phyloP scores from a whole-genome alignment of 2,329 filamentous ascomycete species.

The Ophiostoma pallidulum region DNA sequence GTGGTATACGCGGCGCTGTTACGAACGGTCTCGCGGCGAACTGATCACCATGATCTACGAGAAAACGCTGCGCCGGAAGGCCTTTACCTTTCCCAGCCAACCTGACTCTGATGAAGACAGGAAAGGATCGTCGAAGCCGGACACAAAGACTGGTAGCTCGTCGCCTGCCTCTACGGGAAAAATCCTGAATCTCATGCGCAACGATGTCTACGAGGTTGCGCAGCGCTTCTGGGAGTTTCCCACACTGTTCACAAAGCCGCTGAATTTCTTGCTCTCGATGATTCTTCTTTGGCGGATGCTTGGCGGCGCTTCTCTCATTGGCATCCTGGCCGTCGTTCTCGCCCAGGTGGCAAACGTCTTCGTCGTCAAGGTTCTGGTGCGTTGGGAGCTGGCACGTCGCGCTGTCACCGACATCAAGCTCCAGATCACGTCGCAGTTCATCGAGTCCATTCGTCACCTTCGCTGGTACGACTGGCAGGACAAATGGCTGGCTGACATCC shows the following conservation, averaged over 20 bases:
- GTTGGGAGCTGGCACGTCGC: slow-evolving; percentile 62
- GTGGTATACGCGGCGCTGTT: slow-evolving; percentile 77
- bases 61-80: slow-evolving; percentile 56
- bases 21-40: slow-evolving; percentile 76
- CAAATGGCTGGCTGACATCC: slow-evolving; percentile 60
- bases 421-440: slow-evolving; percentile 74
- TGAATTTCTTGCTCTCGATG: slow-evolving; percentile 66
- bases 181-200: slow-evolving; percentile 78
- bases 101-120: slow-evolving; percentile 22
- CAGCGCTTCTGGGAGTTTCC: slow-evolving; percentile 85
- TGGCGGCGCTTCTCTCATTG: slow-evolving; percentile 68
- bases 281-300: slow-evolving; percentile 68
- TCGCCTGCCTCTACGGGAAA: slow-evolving; percentile 73
- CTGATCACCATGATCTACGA: slow-evolving; percentile 59
- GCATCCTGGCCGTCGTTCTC: slow-evolving; percentile 57
- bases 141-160: too few relatives aligned
- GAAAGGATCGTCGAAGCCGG: too few relatives aligned
- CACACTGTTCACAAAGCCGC: slow-evolving; percentile 62
- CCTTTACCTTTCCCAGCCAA: slow-evolving; percentile 45
- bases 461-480: slow-evolving; percentile 78
- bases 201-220: slow-evolving; percentile 71
- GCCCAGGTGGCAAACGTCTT: slow-evolving; percentile 61
- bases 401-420: slow-evolving; percentile 67
- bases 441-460: slow-evolving; percentile 73
- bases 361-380: slow-evolving; percentile 56